These are phyloP conservation scores for Croton setiger DNA, from an alignment of 441 rosid species.

Conservation along the genomic window DNA sequence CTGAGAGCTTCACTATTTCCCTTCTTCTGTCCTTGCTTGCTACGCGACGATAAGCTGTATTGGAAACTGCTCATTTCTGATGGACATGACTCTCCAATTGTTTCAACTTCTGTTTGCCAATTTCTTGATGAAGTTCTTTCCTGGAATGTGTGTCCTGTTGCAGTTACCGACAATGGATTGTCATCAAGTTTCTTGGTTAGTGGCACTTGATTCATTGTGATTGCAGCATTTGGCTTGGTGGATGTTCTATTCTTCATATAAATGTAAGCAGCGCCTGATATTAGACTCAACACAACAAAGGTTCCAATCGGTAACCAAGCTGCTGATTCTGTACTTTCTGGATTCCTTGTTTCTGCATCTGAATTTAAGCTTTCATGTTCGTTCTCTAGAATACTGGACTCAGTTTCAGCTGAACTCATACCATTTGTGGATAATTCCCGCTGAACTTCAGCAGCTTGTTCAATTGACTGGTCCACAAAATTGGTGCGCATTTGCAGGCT, in stretches of 20 bases:
- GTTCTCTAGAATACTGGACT: slow-evolving; percentile 18
- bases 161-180: slow-evolving; percentile 26
- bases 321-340: slow-evolving; percentile 19
- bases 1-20: slow-evolving; percentile 42
- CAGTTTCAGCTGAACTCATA: slow-evolving; percentile 6
- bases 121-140: slow-evolving; percentile 35
- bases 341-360: slow-evolving; percentile 17
- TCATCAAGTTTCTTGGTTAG: slow-evolving; percentile 27
- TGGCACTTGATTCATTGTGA: slow-evolving; percentile 19
- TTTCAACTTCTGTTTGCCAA: slow-evolving; percentile 41
- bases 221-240: slow-evolving; percentile 22
- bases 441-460: slow-evolving; percentile 23
- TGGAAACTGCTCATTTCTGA: slow-evolving; percentile 73
- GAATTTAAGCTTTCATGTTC: slow-evolving; percentile 16
- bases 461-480: slow-evolving; percentile 17
- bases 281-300: slow-evolving; percentile 36
- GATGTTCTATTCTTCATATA: slow-evolving; percentile 33
- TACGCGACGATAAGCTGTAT: slow-evolving; percentile 33
- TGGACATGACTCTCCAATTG: slow-evolving; percentile 46
- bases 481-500: too few relatives aligned
- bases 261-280: slow-evolving; percentile 40
- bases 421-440: slow-evolving; percentile 13
- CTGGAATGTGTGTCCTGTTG: slow-evolving; percentile 27
- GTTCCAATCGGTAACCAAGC: slow-evolving; percentile 19
- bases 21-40: slow-evolving; percentile 36